Base-by-base conservation (phyloP, 768 basidiomycete genomes). In the Mrakia blollopis region DNA sequence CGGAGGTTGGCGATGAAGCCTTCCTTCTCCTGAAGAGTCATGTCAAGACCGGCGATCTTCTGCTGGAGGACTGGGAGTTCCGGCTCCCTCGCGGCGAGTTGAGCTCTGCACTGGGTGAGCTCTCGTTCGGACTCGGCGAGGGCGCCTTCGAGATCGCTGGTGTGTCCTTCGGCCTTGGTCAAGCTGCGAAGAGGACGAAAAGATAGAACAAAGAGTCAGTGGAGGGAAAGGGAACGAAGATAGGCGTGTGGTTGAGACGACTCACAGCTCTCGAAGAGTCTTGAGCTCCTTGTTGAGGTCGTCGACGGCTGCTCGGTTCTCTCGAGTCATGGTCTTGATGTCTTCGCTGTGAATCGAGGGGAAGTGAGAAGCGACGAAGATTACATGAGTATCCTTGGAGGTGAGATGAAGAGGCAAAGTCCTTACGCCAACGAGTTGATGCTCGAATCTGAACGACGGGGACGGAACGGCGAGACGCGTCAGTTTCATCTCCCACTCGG, bases 1-100 rank as follows among this genome's bases (percentile, higher is more conserved):
- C 32, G 39, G 25, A 68, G 65, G 18, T 25, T 41, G 65, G 39
- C 18, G 35, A 68, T 8, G 23, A 41, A 30, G 0, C 35, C 18
- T 3, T 68, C 65, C 37, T 41, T 68, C 37, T 68, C 35, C 25
- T n/a, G 23, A 23, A 68, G 65, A 25, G 3, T 39, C 39, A 7
- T 68, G 21, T 68, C 35, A 39, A 25, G 65, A 23, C n/a, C 37
- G 7, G 35, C 3, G 25, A 68, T 35, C 18, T 68, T 39, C 65
- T 68, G 65, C 25, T 39, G 65, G 16, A 68, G 65, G 35, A 39
- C 65, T 39, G 37, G 65, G 23, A 68, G 35, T 37, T 68, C 65
- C 7, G 65, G 35, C 6, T 68, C 65, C 35, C 44, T 37, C 9
- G 65, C 65, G 9, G 37, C 39, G 37, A 68, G 65, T 16, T 39